Evolutionary conservation across 768 basidiomycete species (phyloP), one percentile per base, ranked within the genome.

Genomic region (Trametes cingulata): DNA sequence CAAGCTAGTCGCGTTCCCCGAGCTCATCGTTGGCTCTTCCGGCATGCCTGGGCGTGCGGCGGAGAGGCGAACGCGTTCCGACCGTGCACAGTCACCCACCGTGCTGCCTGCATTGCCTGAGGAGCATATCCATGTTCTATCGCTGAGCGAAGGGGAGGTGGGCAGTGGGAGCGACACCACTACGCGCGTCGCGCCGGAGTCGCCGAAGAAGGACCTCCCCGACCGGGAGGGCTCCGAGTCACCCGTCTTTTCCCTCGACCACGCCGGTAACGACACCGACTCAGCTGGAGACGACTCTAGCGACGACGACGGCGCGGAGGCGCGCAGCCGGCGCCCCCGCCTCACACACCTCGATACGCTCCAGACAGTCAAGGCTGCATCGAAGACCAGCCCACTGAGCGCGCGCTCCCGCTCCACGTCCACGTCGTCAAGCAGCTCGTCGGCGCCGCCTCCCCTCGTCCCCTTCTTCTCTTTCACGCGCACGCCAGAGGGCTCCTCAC

Each of bases 391-490:
- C 29, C 36, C 56, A 6, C 51, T 20, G 22, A 50, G 62, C 22
- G 39, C 47, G 8, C 62, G 64, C 48, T 61, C 64, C 41, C 62
- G 62, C 15, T 65, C 66, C 3, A 55, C 45, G 2, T 65, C 64
- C 17, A 47, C 47, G 2, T 56, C 64, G 39, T 61, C 57, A 15
- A 58, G 56, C 56, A 58, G 56, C 56, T 45, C 39, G 22, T 47
- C 49, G 17, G 35, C 58, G 14, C 51, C 63, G 6, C 55, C 57
- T 22, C 65, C 64, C 8, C 67, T 68, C n/a, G 78, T 86, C n/a
- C 85, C 89, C 2, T 92, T 93, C 75, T 86, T 92, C 73, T 88
- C 84, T 63, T 88, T 92, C 68, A 91, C 90, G 17, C 79, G 88
- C 61, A 91, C 90, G 6, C 73, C 79, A 20, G 91, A 92, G 71